A percentile compares a stretch with the other conserved stretches of the same genome.
Conservation (phyloP, 495 filamentous ascomycete species). For the Aspergillus sparsus region DNA sequence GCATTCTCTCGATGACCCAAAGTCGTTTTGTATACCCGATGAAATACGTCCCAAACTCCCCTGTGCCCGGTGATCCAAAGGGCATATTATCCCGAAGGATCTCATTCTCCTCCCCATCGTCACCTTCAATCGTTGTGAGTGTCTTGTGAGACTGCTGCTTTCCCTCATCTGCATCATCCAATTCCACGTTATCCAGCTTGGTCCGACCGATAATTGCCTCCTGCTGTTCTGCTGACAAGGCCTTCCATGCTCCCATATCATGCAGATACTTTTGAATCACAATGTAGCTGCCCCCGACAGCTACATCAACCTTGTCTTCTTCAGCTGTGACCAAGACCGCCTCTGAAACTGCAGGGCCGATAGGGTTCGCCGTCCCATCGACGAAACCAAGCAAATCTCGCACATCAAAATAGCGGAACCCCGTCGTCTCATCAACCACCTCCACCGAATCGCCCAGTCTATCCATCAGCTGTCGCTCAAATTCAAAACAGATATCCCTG, state of each 20-base stretch:
- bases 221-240: slow-evolving; percentile 51
- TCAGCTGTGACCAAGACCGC: slow-evolving; percentile 50
- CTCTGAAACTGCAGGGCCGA: slow-evolving; percentile 46
- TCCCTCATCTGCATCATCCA: slow-evolving; percentile 51
- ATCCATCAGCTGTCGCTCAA: slow-evolving; percentile 55
- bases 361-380: slow-evolving; percentile 60
- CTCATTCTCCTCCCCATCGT: slow-evolving; percentile 51
- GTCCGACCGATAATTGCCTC: slow-evolving; percentile 58
- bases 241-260: slow-evolving; percentile 48
- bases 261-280: slow-evolving; percentile 63
- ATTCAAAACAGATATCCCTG: slow-evolving; percentile 59
- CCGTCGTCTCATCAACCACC: slow-evolving; percentile 54
- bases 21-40: slow-evolving; percentile 56
- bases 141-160: slow-evolving; percentile 55
- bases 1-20: slow-evolving; percentile 61
- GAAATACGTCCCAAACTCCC: slow-evolving; percentile 60
- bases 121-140: slow-evolving; percentile 55
- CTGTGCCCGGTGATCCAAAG: slow-evolving; percentile 54
- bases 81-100: slow-evolving; percentile 64
- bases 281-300: slow-evolving; percentile 54
- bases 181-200: slow-evolving; percentile 57
- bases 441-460: slow-evolving; percentile 46
- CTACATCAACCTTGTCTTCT: slow-evolving; percentile 27
- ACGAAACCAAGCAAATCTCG: slow-evolving; percentile 62
- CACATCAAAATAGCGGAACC: slow-evolving; percentile 61